Conservation (phyloP, 345 rosid genomes). For the Combretum micranthum region DNA sequence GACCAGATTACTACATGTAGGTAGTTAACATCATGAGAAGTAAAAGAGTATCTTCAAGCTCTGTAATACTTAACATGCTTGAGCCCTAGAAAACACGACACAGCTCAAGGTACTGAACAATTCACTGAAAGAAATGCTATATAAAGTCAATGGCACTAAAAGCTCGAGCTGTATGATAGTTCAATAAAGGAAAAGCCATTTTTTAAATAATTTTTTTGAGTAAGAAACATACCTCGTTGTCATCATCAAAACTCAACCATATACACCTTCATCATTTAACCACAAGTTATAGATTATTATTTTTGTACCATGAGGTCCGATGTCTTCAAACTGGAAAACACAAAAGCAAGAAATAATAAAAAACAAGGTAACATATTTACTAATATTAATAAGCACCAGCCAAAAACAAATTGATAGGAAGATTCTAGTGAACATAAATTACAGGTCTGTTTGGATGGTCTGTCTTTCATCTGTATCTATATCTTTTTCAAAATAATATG, state of each 20-base stretch:
- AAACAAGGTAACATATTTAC: neutral
- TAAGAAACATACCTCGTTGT: slow-evolving; percentile 54
- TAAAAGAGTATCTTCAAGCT: neutral
- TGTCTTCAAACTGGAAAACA: slow-evolving; percentile 66
- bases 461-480: too few species aligned
- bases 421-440: too few species aligned
- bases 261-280: slow-evolving; percentile 93
- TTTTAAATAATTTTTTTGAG: neutral
- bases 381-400: too few species aligned
- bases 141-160: neutral
- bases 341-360: slow-evolving; percentile 8
- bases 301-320: slow-evolving; percentile 84
- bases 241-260: slow-evolving; percentile 90
- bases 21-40: neutral
- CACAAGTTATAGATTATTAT: slow-evolving; percentile 80
- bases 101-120: too few species aligned
- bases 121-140: too few species aligned
- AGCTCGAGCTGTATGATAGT: neutral
- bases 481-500: too few species aligned
- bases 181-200: neutral
- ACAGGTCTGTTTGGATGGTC: too few species aligned
- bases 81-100: too few species aligned
- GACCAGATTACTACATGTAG: neutral
- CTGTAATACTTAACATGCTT: too few species aligned
- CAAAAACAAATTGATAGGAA: too few species aligned